phyloP scores from a whole-genome alignment of 1,284 basidiomycete species.

The Ganoderma sp. region DNA sequence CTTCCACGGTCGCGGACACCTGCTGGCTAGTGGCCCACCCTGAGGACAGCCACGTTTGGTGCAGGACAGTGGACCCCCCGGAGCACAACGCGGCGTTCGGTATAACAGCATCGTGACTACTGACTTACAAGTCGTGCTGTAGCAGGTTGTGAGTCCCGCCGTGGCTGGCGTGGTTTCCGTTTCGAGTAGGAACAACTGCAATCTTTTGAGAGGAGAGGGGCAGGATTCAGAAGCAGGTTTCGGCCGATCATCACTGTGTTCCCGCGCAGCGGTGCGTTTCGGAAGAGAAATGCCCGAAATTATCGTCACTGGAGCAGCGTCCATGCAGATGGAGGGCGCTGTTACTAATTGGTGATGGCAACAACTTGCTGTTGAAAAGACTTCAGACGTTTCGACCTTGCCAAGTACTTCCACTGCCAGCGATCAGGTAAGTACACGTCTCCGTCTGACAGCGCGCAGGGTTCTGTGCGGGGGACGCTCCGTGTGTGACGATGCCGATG shows the following conservation, averaged over 20 bases:
- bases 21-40: not conserved
- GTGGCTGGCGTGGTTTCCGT: not conserved
- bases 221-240: not conserved
- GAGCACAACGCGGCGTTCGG: not conserved
- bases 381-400: not conserved
- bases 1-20: not conserved
- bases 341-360: conserved; percentile 1
- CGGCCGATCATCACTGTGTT: conserved; percentile 8
- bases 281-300: conserved; percentile 5
- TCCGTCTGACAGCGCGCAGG: not conserved
- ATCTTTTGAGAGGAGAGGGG: not conserved
- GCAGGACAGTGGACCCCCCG: not conserved
- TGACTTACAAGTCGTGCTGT: too few species aligned
- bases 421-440: not conserved
- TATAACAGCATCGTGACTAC: not conserved
- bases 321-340: not conserved
- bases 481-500: not conserved
- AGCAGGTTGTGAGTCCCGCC: not conserved
- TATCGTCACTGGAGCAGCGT: conserved; percentile 6
- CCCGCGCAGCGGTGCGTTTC: not conserved
- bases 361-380: not conserved
- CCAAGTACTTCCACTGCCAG: not conserved
- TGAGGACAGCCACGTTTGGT: not conserved
- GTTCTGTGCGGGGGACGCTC: not conserved
- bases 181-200: not conserved